phyloP scores from a whole-genome alignment of 2,329 filamentous ascomycete species.

The Juglanconis oblonga region DNA sequence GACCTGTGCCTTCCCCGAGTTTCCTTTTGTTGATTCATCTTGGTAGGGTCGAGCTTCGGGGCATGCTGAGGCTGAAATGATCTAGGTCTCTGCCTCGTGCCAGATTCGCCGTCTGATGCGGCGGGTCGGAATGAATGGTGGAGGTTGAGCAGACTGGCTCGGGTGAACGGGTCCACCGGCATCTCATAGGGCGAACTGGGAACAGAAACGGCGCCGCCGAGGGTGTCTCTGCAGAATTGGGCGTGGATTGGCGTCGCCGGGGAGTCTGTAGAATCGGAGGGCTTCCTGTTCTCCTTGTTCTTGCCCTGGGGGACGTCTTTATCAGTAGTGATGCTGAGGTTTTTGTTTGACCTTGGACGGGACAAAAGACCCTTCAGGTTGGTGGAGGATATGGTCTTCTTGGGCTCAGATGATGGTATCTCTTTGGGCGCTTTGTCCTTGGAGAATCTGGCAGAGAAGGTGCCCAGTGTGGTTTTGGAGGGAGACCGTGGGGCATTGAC shows the following conservation, averaged over 20 bases:
- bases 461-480: slow-evolving; percentile 42
- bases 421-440: slow-evolving; percentile 42
- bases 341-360: slow-evolving; percentile 71
- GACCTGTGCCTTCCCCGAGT: slow-evolving; percentile 19
- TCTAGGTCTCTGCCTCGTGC: slow-evolving; percentile 45
- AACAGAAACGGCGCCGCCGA: slow-evolving; percentile 25
- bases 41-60: slow-evolving; percentile 21
- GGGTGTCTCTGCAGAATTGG: slow-evolving; percentile 57
- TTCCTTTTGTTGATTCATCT: slow-evolving; percentile 16
- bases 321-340: slow-evolving; percentile 52
- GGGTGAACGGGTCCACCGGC: slow-evolving; percentile 12
- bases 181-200: slow-evolving; percentile 13
- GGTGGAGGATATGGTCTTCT: slow-evolving; percentile 79
- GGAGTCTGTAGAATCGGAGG: slow-evolving; percentile 42
- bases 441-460: slow-evolving; percentile 38
- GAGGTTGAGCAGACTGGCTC: slow-evolving; percentile 15
- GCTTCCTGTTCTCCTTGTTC: slow-evolving; percentile 81
- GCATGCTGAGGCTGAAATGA: slow-evolving; percentile 44
- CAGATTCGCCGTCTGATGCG: slow-evolving; percentile 8
- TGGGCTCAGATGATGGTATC: slow-evolving; percentile 47
- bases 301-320: slow-evolving; percentile 50
- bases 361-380: slow-evolving; percentile 75
- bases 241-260: slow-evolving; percentile 73
- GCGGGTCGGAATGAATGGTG: slow-evolving; percentile 20
- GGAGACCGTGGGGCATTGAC: slow-evolving; percentile 29